Percentiles rank a stretch among this genome's conserved stretches.
phyloP scores from a whole-genome alignment of 331 rosid species.

The Arachis monticola region DNA sequence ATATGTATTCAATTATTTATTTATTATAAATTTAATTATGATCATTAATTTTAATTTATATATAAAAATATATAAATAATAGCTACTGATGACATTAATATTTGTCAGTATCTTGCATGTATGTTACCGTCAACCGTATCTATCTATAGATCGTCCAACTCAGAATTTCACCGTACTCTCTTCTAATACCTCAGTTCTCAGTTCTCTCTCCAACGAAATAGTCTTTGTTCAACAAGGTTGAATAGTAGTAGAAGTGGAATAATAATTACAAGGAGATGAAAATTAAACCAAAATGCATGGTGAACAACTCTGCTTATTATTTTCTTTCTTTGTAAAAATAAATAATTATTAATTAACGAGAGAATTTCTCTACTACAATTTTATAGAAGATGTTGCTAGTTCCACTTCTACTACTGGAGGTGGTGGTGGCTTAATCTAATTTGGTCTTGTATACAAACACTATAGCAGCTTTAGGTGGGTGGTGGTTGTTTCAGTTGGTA shows the following conservation, averaged over 20 bases:
- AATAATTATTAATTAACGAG: neutral
- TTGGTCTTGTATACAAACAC: conserved; percentile 37
- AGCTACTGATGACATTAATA: too few species aligned
- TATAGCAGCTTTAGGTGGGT: conserved; percentile 48
- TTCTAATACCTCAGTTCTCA: too few species aligned
- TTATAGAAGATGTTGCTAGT: conserved; percentile 19
- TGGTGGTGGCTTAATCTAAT: conserved; percentile 20
- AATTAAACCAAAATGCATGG: neutral
- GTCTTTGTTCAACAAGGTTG: conserved; percentile 39
- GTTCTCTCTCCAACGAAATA: neutral
- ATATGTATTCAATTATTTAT: too few species aligned
- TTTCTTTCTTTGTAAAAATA: neutral
- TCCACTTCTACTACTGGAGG: conserved; percentile 24
- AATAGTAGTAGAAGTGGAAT: neutral
- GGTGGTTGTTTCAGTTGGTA: conserved; percentile 52
- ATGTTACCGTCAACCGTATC: conserved; percentile 28
- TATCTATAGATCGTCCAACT: too few species aligned
- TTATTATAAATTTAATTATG: too few species aligned
- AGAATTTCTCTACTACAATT: neutral
- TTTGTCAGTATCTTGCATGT: neutral
- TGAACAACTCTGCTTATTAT: neutral
- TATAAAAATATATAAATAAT: too few species aligned
- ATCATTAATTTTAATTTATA: too few species aligned
- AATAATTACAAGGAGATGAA: too few species aligned
- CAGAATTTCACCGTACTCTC: neutral